Evolutionary conservation across 1,284 basidiomycete genomes (phyloP), one percentile per base, ranked within the genome.

Genomic region (Volvariella volvacea): DNA sequence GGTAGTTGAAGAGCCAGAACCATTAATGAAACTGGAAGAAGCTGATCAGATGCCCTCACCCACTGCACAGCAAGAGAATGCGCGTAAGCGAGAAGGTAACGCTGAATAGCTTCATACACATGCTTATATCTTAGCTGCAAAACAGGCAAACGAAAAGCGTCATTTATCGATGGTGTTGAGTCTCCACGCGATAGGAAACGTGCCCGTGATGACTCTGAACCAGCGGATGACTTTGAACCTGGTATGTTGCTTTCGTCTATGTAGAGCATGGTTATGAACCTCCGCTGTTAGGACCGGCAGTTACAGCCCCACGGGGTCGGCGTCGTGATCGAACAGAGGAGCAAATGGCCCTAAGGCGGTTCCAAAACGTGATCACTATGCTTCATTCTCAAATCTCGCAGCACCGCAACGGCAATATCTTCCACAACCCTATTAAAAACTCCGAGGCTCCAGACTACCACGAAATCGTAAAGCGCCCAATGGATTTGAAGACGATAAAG

Each of bases 401-500:
- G 53, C 89, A 94, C 56, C 80, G 85, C 39, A 89, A 86, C 53
- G 91, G 89, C 31, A 88, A 84, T 48, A 88, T 94, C 42, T 96
- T 96, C 60, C 85, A 90, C 57, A 85, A 89, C 52, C 92, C 92
- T 3, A 92, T 97, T 58, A 89, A 86, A 57, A 77, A 78, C 47
- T 80, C 78, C 12, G 90, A 94, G 53, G 93, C 93, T 3, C 85
- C 91, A 0, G 89, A 91, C 57, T 97, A 97, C 62, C 80, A 83
- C 49, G 84, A 91, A 45, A 88, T 96, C 50, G 88, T 97, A 50
- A 90, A 88, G 57, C 76, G 86, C 17, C 92, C 94, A 0, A 93
- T 93, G 79, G 92, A 95, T 60, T 72, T 97, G 44, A 93, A 92
- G 63, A 93, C 88, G 1, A 86, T 97, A 59, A 88, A 88, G 59